These are phyloP conservation scores for Fusarium sp. DNA, from an alignment of 2,329 filamentous ascomycete species.

Conservation along the genomic window DNA sequence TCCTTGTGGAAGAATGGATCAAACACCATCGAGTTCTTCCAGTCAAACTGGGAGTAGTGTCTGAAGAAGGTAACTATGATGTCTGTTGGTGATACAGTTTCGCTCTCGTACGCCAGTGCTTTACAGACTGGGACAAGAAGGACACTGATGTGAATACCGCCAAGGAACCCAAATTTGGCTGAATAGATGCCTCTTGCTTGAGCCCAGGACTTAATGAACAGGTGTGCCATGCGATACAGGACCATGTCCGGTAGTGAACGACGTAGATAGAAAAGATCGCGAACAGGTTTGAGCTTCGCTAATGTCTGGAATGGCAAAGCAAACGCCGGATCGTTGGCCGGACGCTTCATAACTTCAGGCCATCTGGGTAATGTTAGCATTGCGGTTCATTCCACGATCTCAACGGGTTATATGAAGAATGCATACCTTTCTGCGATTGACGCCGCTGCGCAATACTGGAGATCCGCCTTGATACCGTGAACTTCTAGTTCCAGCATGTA, in stretches of 20 bases:
- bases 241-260: constrained; percentile 69
- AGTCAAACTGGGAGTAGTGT: constrained; percentile 71
- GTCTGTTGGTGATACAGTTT: constrained; percentile 58
- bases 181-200: constrained; percentile 71
- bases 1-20: constrained; percentile 69
- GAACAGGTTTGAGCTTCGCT: constrained; percentile 71
- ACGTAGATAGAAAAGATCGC: constrained; percentile 70
- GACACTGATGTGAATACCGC: constrained; percentile 72
- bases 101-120: constrained; percentile 54
- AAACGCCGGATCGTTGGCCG: constrained; percentile 65
- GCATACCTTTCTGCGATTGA: constrained; percentile 61
- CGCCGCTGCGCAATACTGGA: constrained; percentile 73
- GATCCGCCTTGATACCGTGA: constrained; percentile 67
- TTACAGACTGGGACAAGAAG: constrained; percentile 72
- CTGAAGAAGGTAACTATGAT: constrained; percentile 70
- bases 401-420: background rate
- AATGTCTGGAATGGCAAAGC: constrained; percentile 66
- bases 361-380: constrained; percentile 48
- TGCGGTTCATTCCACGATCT: background rate
- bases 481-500: constrained; percentile 73
- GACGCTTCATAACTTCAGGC: constrained; percentile 59
- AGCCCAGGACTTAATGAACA: constrained; percentile 72
- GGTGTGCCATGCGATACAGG: constrained; percentile 68
- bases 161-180: constrained; percentile 72
- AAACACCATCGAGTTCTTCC: constrained; percentile 64